Conservation (phyloP, 75 land plant genomes). For the Selaginella tamariscina region DNA sequence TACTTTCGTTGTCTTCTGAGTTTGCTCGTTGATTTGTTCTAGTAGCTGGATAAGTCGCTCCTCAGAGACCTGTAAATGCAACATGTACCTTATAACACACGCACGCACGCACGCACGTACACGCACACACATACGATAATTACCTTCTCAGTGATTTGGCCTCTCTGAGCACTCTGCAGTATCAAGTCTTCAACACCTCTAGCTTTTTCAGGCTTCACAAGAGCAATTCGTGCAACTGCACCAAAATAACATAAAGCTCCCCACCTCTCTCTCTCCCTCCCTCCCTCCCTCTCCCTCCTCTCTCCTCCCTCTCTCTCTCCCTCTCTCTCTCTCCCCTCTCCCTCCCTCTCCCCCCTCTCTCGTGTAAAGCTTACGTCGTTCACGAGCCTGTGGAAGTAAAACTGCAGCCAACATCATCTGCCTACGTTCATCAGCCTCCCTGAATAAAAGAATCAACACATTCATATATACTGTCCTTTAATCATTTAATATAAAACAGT, state of each 20-base stretch:
- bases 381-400: slow-evolving; percentile 78
- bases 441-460: too few relatives aligned
- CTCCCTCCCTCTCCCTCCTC: neutral
- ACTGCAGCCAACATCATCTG: slow-evolving; percentile 82
- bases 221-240: slow-evolving; percentile 86
- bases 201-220: slow-evolving; percentile 96
- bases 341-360: neutral
- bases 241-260: too few relatives aligned
- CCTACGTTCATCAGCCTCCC: slow-evolving; percentile 91
- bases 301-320: neutral
- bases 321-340: neutral
- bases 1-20: slow-evolving; percentile 82
- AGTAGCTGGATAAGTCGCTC: slow-evolving; percentile 77
- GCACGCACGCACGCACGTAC: too few relatives aligned
- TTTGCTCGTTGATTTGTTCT: slow-evolving; percentile 95
- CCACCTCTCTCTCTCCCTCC: neutral
- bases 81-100: neutral
- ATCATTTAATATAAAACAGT: too few relatives aligned
- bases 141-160: slow-evolving; percentile 88
- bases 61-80: slow-evolving; percentile 64
- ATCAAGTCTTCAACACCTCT: slow-evolving; percentile 92
- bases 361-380: slow-evolving; percentile 50
- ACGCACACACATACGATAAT: too few relatives aligned
- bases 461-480: too few relatives aligned
- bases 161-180: slow-evolving; percentile 63